phyloP scores from a whole-genome alignment of 1,284 basidiomycete species.

The Vanrija sp. region DNA sequence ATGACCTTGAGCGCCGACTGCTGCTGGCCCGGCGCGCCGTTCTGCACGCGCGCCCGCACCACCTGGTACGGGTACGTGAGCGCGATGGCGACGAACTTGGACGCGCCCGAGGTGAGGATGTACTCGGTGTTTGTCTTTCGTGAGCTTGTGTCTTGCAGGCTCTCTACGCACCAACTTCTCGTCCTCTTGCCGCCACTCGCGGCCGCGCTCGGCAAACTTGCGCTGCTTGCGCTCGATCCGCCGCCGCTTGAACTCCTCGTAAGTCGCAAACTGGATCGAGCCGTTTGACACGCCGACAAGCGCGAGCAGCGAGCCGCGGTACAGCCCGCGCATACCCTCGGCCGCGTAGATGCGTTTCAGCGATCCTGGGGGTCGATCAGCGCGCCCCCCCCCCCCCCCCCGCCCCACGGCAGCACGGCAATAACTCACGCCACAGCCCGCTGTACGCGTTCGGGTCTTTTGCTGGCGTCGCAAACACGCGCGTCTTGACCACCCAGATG shows the following conservation, averaged over 20 bases:
- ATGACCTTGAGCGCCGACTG: conserved; percentile 69
- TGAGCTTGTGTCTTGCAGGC: conserved; percentile 53
- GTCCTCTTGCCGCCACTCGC: conserved; percentile 63
- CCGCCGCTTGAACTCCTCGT: conserved; percentile 92
- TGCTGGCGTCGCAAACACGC: conserved; percentile 83
- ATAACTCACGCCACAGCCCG: conserved; percentile 69
- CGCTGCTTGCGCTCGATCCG: conserved; percentile 71
- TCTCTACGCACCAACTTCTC: conserved; percentile 71
- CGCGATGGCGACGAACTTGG: conserved; percentile 80
- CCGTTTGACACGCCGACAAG: conserved; percentile 93
- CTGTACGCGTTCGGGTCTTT: conserved; percentile 67
- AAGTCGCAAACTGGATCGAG: conserved; percentile 92
- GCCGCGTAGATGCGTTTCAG: conserved; percentile 56
- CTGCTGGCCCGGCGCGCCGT: conserved; percentile 59
- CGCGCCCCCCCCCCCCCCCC: too few species aligned
- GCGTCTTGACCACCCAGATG: conserved; percentile 96
- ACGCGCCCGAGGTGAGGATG: conserved; percentile 84
- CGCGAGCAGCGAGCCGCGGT: conserved; percentile 82
- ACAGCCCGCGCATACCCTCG: conserved; percentile 79
- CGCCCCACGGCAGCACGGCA: too few species aligned
- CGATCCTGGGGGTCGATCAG: not conserved
- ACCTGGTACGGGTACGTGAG: conserved; percentile 98
- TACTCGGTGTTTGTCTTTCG: conserved; percentile 84
- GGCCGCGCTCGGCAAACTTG: conserved; percentile 59
- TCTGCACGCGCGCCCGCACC: conserved; percentile 85